Conservation (phyloP, 78 protist species). For the Dictyostelium firmibasis region DNA sequence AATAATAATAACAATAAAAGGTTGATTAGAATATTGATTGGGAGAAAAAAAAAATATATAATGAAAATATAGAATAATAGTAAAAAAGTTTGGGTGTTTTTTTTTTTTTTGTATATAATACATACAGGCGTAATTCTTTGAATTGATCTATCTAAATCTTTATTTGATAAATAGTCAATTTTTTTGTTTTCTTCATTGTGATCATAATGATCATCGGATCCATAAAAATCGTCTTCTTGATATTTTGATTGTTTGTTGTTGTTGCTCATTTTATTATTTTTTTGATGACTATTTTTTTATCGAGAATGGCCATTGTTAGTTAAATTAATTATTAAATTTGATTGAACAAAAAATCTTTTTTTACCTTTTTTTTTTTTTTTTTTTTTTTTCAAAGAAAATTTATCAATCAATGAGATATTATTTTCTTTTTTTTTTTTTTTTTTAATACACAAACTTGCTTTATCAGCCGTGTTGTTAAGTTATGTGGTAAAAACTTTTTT, state of each 20-base stretch:
- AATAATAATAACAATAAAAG: neutral
- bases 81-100: neutral
- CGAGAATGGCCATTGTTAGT: no score
- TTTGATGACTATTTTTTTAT: neutral
- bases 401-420: neutral
- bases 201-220: constrained; percentile 10
- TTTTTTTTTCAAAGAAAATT: neutral
- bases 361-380: no score
- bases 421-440: neutral
- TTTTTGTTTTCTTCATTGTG: neutral
- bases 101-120: neutral
- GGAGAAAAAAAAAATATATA: neutral
- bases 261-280: neutral
- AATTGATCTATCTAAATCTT: constrained; percentile 40
- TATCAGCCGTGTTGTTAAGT: neutral
- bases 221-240: constrained; percentile 62
- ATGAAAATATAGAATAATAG: neutral
- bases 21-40: neutral
- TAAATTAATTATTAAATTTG: no score
- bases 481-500: neutral
- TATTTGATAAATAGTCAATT: constrained; percentile 10
- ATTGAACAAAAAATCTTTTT: neutral
- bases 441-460: neutral
- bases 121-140: constrained; percentile 42
- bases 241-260: neutral